Evolutionary conservation across 2,329 filamentous ascomycete species (phyloP).

Genomic region (Cryoendolithus antarcticus): DNA sequence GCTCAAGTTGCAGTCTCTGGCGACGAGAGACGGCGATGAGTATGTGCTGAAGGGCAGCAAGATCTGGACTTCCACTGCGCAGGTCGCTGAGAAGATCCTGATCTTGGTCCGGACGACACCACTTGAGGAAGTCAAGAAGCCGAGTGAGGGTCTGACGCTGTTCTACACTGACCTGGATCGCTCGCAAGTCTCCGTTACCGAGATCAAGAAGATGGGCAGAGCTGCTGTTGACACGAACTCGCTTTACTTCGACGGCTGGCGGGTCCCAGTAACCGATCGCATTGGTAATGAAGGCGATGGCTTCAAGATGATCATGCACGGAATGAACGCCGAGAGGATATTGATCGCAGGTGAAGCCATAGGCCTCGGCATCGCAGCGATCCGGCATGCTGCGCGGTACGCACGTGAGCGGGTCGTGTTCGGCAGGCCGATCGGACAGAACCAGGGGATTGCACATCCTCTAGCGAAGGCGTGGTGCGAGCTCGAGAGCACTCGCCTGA

Average conservation of each 20-base stretch:
- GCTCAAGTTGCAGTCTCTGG: conserved; percentile 27
- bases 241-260: conserved; percentile 34
- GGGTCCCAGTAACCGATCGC: conserved; percentile 26
- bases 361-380: conserved; percentile 33
- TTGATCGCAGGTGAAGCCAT: conserved; percentile 48
- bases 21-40: conserved; percentile 22
- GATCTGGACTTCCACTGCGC: conserved; percentile 35
- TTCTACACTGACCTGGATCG: conserved; percentile 34
- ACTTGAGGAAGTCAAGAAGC: conserved; percentile 29
- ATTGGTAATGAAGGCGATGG: conserved; percentile 33
- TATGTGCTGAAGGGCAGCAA: conserved; percentile 31
- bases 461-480: conserved; percentile 54
- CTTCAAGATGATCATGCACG: conserved; percentile 50
- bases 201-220: conserved; percentile 36
- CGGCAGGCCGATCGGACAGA: conserved; percentile 51
- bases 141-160: conserved; percentile 31
- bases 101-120: conserved; percentile 31
- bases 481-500: conserved; percentile 52
- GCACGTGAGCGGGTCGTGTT: conserved; percentile 56
- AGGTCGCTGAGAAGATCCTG: conserved; percentile 32
- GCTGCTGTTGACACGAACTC: conserved; percentile 33
- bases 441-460: conserved; percentile 54
- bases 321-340: conserved; percentile 69
- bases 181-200: conserved; percentile 26
- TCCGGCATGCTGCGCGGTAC: conserved; percentile 47